A percentile compares a stretch with the other conserved stretches of the same genome.
Conservation (phyloP, 768 basidiomycete species). For the Dacryopinax spathularia region DNA sequence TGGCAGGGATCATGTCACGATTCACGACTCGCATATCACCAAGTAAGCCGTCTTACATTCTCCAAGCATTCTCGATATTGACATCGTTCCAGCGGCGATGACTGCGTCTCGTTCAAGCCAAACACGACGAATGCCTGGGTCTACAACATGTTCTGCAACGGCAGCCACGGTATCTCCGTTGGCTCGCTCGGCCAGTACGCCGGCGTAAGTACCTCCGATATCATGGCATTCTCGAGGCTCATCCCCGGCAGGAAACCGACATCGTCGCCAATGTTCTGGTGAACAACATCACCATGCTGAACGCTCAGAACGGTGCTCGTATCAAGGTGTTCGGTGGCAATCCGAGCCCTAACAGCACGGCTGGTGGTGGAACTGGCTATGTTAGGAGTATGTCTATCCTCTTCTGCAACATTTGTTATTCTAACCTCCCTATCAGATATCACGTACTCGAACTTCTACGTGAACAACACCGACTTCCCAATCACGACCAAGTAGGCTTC, state of each 20-base stretch:
- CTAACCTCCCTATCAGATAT: slow-evolving; percentile 34
- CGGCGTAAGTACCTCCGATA: slow-evolving; percentile 13
- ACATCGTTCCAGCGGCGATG: slow-evolving; percentile 26
- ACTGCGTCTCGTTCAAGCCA: slow-evolving; percentile 43
- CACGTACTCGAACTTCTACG: slow-evolving; percentile 39
- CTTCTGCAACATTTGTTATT: neutral
- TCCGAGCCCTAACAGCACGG: slow-evolving; percentile 41
- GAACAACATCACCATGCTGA: slow-evolving; percentile 45
- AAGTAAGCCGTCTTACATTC: slow-evolving; percentile 1
- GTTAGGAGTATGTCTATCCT: slow-evolving; percentile 22
- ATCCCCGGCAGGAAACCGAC: slow-evolving; percentile 22
- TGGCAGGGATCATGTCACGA: slow-evolving; percentile 10
- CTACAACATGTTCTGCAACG: slow-evolving; percentile 42
- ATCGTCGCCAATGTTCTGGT: slow-evolving; percentile 48
- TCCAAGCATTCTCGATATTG: neutral
- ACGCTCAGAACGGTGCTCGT: slow-evolving; percentile 50
- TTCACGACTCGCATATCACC: slow-evolving; percentile 7
- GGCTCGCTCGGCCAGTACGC: slow-evolving; percentile 44
- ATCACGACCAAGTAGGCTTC: slow-evolving; percentile 25
- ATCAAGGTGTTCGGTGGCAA: slow-evolving; percentile 56
- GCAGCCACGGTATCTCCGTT: slow-evolving; percentile 44
- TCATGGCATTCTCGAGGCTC: neutral
- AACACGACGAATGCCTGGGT: slow-evolving; percentile 46
- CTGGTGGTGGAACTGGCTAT: slow-evolving; percentile 33
- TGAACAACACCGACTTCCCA: slow-evolving; percentile 43